Percentiles rank a stretch among this genome's conserved stretches.
Conservation (phyloP, 2,329 filamentous ascomycete species). For the Calonectria pseudoturangicola region DNA sequence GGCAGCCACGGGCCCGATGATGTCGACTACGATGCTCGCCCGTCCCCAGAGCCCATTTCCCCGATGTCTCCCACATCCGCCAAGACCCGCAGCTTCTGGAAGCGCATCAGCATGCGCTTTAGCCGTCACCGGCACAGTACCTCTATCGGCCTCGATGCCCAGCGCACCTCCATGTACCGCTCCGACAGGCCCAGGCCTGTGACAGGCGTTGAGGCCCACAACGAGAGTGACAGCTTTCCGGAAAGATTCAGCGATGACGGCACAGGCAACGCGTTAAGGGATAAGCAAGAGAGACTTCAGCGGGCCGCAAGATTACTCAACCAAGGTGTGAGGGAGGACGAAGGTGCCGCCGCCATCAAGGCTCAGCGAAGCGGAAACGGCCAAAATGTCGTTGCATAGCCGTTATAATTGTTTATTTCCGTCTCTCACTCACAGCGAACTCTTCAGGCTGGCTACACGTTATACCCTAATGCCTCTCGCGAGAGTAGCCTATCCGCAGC, state of each 20-base stretch:
- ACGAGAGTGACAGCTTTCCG: conserved; percentile 52
- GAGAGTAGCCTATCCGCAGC: conserved; percentile 43
- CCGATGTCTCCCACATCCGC: conserved; percentile 44
- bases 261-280: conserved; percentile 55
- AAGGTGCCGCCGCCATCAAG: conserved; percentile 33
- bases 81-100: conserved; percentile 51
- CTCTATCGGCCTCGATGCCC: conserved; percentile 39
- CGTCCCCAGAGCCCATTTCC: conserved; percentile 30
- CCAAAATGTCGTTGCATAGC: conserved; percentile 35
- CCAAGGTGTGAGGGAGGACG: conserved; percentile 44
- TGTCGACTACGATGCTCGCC: conserved; percentile 20
- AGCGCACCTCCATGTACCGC: conserved; percentile 62
- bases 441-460: conserved; percentile 6
- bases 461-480: conserved; percentile 31
- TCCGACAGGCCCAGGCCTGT: conserved; percentile 43
- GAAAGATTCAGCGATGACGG: conserved; percentile 53
- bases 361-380: conserved; percentile 31
- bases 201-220: conserved; percentile 44
- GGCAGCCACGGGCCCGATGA: conserved; percentile 34
- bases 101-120: conserved; percentile 55
- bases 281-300: conserved; percentile 63
- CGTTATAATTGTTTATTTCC: conserved; percentile 7
- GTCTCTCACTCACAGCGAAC: conserved; percentile 10
- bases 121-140: conserved; percentile 32
- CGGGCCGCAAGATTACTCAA: conserved; percentile 64